These are phyloP conservation scores for Lactifluus volemus DNA, from an alignment of 768 basidiomycete genomes.

Conservation along the genomic window DNA sequence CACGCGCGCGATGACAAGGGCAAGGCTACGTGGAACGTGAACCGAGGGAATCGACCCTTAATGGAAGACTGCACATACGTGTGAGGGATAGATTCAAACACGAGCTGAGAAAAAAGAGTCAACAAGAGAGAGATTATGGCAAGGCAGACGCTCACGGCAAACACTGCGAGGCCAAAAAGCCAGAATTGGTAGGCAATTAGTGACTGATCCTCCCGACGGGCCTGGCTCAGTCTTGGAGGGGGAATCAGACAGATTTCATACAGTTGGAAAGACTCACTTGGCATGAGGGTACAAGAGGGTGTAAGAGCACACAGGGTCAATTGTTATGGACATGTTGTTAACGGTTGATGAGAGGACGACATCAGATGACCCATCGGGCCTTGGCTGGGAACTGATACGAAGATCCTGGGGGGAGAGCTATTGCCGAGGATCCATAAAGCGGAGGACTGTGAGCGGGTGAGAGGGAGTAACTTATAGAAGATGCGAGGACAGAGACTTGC, in stretches of 20 bases:
- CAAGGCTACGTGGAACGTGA: slow-evolving; percentile 30
- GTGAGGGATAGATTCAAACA: slow-evolving; percentile 47
- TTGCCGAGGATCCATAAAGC: not conserved
- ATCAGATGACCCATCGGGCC: not conserved
- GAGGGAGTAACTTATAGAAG: not conserved
- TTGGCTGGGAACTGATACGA: not conserved
- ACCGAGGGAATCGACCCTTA: not conserved
- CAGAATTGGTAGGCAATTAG: slow-evolving; percentile 18
- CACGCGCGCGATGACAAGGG: slow-evolving; percentile 39
- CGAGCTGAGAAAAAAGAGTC: slow-evolving; percentile 25
- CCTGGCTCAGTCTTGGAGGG: slow-evolving; percentile 4
- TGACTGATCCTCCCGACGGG: slow-evolving; percentile 13
- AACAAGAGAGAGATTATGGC: not conserved
- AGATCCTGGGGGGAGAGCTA: not conserved
- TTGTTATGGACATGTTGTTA: not conserved
- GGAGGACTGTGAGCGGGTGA: not conserved
- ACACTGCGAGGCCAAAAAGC: slow-evolving; percentile 18
- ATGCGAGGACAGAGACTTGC: not conserved
- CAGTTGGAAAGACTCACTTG: not conserved
- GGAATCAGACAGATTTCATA: not conserved
- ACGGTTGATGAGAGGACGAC: slow-evolving; percentile 1
- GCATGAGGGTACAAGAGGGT: slow-evolving; percentile 10
- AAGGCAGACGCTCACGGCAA: slow-evolving; percentile 11
- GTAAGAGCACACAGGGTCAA: slow-evolving; percentile 7
- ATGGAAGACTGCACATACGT: slow-evolving; percentile 28